A percentile compares a stretch with the other conserved stretches of the same genome.
These are phyloP conservation scores for Knoxia roxburghii DNA, from an alignment of 257 asterid genomes.

Conservation along the genomic window DNA sequence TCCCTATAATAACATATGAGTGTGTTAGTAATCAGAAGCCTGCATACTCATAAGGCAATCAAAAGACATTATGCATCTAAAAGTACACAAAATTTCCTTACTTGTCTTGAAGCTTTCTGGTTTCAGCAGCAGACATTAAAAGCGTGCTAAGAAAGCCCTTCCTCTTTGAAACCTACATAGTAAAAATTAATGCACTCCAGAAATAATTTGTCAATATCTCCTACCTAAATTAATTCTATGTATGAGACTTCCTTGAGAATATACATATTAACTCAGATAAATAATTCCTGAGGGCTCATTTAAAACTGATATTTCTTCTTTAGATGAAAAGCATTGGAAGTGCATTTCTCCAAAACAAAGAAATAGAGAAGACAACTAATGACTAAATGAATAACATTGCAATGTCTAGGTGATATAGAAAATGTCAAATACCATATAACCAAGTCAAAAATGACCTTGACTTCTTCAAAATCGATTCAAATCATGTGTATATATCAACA, in stretches of 20 bases:
- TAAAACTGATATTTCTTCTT: constrained; percentile 4
- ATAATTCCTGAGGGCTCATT: not conserved
- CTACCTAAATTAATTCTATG: not conserved
- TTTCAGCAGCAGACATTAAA: constrained; percentile 46
- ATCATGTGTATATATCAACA: not conserved
- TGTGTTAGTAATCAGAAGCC: constrained; percentile 21
- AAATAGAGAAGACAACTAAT: not conserved
- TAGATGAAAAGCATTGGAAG: not conserved
- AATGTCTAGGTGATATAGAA: not conserved
- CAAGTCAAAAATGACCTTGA: not conserved
- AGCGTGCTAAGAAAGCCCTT: constrained; percentile 51
- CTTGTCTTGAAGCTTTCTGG: constrained; percentile 64
- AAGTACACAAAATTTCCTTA: constrained; percentile 25
- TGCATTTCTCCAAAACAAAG: not conserved
- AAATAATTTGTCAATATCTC: not conserved
- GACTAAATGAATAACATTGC: not conserved
- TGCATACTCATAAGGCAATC: constrained; percentile 8
- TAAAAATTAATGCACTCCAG: constrained; percentile 10
- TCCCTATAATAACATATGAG: constrained; percentile 45
- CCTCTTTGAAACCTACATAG: constrained; percentile 56
- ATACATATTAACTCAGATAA: not conserved
- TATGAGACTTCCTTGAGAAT: not conserved
- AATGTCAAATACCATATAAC: not conserved
- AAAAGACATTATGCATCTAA: constrained; percentile 18
- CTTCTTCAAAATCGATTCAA: not conserved